Base-by-base conservation (phyloP, 164 flowering plant species). In the Brasenia schreberi region DNA sequence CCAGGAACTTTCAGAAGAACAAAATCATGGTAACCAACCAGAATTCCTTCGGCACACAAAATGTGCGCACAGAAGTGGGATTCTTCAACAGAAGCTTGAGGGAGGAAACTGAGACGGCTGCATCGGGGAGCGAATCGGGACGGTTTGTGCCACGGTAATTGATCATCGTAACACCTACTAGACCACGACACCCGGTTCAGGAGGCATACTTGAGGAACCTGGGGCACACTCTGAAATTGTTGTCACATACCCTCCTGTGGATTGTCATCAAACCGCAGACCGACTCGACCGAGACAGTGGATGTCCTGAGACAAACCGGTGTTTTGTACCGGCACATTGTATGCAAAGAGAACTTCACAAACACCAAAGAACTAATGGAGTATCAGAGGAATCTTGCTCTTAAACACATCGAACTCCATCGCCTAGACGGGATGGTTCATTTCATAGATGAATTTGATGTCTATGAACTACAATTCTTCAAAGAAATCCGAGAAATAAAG, bases 291-390 rank as follows among this genome's bases (percentile, higher is more conserved):
- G 81, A 83, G 63, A 77, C 84, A 11, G 76, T 86, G 1, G 85
- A 84, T 64, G 74, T 83, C 0, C 67, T 95, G 10, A 82, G 96
- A 73, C 87, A 77, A 64, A 95, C 88, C 6, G 93, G 89, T 7
- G 69, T 92, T 27, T 88, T 95, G 99, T 92, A 89, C 58, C 78
- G 97, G 74, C 97, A 92, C 79, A 76, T 92, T 81, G 96, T 92
- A 16, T 83, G 72, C 68, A 79, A 76, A 70, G 85, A 92, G 78
- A 90, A 88, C 65, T 85, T 86, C 67, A 83, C 89, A 0, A 85
- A 87, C 58, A 6, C 74, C 0, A 80, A 66, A 64, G 82, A 79
- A 0, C 90, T 85, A 69, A 68, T 80, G 76, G 89, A 87, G 72
- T 82, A 88, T 69, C 96, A 85, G 76, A 82, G 93, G 65, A 95